Conservation (phyloP, 2,329 filamentous ascomycete species). For the Fusarium lyarnte region DNA sequence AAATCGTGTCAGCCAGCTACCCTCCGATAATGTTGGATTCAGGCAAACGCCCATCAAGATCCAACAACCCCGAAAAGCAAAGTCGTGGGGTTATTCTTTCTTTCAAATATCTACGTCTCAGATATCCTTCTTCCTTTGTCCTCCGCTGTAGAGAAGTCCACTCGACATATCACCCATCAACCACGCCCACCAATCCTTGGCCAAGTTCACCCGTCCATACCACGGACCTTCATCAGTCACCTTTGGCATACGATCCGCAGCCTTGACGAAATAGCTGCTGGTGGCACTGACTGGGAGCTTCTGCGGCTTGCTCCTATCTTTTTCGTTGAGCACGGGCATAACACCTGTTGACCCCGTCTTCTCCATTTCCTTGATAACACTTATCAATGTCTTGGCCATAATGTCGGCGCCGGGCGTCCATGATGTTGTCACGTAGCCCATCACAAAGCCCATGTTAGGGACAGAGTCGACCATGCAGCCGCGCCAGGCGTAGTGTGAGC, state of each 20-base stretch:
- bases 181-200: constrained; percentile 45
- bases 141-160: constrained; percentile 45
- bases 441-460: constrained; percentile 69
- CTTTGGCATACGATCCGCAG: constrained; percentile 50
- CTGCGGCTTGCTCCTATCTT: constrained; percentile 39
- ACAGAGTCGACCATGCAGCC: constrained; percentile 72
- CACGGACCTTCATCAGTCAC: constrained; percentile 48
- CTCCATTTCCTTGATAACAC: constrained; percentile 64
- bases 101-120: neutral
- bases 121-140: constrained; percentile 39
- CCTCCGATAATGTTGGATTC: neutral
- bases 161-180: constrained; percentile 46
- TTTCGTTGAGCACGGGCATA: constrained; percentile 53
- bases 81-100: neutral
- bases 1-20: neutral
- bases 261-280: constrained; percentile 51
- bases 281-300: constrained; percentile 42
- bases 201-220: constrained; percentile 49
- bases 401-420: constrained; percentile 75
- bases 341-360: constrained; percentile 55
- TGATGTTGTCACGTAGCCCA: constrained; percentile 72
- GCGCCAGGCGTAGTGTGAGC: constrained; percentile 69
- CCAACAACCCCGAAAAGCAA: neutral
- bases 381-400: constrained; percentile 56
- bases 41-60: neutral